These are phyloP conservation scores for Microsporum canis DNA, from an alignment of 2,329 filamentous ascomycete genomes.

Conservation along the genomic window DNA sequence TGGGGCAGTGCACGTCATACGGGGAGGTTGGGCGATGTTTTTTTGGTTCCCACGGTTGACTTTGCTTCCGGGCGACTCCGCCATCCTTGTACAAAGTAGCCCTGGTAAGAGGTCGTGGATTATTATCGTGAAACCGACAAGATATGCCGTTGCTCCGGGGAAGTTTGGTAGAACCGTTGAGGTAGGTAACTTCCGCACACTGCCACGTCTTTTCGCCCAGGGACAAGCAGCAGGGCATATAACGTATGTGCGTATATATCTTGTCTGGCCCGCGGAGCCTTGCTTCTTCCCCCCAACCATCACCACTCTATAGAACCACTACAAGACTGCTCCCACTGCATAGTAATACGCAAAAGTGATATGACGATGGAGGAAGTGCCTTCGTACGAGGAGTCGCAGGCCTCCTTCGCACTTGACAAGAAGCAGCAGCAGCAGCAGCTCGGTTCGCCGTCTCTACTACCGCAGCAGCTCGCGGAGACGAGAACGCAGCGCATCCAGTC, in stretches of 20 bases:
- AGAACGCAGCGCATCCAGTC: slow-evolving; percentile 32
- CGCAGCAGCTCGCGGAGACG: slow-evolving; percentile 26
- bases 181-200: background rate
- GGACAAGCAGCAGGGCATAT: background rate
- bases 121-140: no score
- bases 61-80: background rate
- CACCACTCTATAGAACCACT: no score
- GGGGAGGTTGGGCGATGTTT: background rate
- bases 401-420: slow-evolving; percentile 6
- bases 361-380: slow-evolving; percentile 19
- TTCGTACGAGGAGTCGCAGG: slow-evolving; percentile 25
- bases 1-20: background rate
- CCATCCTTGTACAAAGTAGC: no score
- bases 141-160: no score
- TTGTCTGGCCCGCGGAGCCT: background rate
- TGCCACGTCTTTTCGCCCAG: background rate
- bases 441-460: slow-evolving; percentile 6
- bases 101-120: no score
- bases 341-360: background rate
- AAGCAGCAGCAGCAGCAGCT: background rate
- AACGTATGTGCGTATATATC: background rate
- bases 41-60: background rate
- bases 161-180: no score
- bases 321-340: background rate
- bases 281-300: background rate